Percentiles rank a stretch among this genome's conserved stretches.
These are phyloP conservation scores for Hirschioporus abietinus DNA, from an alignment of 768 basidiomycete genomes.

Conservation along the genomic window DNA sequence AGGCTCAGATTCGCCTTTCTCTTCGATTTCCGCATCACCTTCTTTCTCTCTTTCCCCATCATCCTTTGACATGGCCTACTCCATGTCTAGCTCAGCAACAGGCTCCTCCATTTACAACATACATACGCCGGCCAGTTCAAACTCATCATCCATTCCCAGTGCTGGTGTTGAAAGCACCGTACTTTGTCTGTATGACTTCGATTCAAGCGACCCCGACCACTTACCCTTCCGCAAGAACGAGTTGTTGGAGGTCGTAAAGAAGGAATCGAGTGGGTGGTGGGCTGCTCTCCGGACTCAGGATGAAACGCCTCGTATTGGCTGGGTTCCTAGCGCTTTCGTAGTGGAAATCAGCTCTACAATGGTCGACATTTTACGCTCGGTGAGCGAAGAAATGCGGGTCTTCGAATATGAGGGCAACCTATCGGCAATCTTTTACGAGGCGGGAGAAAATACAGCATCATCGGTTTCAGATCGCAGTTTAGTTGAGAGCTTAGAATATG, in stretches of 20 bases:
- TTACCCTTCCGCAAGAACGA: constrained; percentile 63
- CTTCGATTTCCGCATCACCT: neutral
- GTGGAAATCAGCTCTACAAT: constrained; percentile 45
- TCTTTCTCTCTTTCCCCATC: constrained; percentile 1
- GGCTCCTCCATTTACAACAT: neutral
- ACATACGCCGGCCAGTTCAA: neutral
- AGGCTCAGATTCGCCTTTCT: constrained; percentile 1
- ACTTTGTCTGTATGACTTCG: constrained; percentile 65
- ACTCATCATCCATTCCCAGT: constrained; percentile 1
- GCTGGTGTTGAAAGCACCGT: constrained; percentile 41
- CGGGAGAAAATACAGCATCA: constrained; percentile 4
- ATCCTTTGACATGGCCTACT: neutral
- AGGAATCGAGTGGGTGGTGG: constrained; percentile 78
- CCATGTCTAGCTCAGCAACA: neutral
- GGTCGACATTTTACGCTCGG: constrained; percentile 40
- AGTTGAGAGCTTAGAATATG: neutral
- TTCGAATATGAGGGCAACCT: constrained; percentile 36
- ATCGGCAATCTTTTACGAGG: neutral
- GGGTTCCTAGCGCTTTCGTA: constrained; percentile 75
- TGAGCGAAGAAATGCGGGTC: constrained; percentile 39
- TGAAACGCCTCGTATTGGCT: constrained; percentile 44
- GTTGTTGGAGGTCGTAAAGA: constrained; percentile 60
- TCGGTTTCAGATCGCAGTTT: neutral
- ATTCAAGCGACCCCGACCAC: constrained; percentile 53
- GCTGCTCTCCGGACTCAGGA: constrained; percentile 58